Percentiles rank a stretch among this genome's conserved stretches.
These are phyloP conservation scores for Chaetomium olivaceum DNA, from an alignment of 2,329 filamentous ascomycete genomes.

Conservation along the genomic window DNA sequence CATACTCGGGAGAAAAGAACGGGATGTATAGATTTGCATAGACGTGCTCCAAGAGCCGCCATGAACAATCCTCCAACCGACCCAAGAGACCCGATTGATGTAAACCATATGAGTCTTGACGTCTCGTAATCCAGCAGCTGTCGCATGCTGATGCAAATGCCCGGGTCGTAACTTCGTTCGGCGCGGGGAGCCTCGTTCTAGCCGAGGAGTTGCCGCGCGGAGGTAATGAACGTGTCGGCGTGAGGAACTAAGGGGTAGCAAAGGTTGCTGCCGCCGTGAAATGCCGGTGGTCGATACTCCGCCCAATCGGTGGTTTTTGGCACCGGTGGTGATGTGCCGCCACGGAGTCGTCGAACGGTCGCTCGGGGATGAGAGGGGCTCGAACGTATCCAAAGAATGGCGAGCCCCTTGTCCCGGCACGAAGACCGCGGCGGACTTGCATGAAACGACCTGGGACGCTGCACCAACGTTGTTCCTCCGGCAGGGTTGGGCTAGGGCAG, in stretches of 20 bases:
- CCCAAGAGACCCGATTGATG: background rate
- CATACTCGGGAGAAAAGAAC: background rate
- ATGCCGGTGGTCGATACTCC: background rate
- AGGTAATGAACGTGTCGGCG: background rate
- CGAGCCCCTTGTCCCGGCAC: background rate
- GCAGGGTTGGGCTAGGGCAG: background rate
- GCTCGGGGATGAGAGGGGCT: background rate
- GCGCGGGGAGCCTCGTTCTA: background rate
- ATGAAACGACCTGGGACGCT: background rate
- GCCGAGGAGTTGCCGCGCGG: background rate
- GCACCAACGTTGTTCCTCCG: background rate
- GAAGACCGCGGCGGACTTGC: background rate
- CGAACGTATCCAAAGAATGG: background rate
- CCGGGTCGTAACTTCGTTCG: slow-evolving; percentile 15
- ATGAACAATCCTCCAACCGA: background rate
- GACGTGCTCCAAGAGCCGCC: background rate
- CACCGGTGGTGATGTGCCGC: too few relatives aligned
- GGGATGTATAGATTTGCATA: background rate
- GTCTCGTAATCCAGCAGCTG: background rate
- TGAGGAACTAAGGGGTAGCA: background rate
- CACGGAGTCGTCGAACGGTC: background rate
- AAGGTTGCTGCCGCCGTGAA: background rate
- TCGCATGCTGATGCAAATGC: background rate
- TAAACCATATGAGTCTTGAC: background rate
- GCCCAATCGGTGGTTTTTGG: background rate